Percentiles rank a stretch among this genome's conserved stretches.
Evolutionary conservation across 441 rosid species (phyloP).

Genomic region (Rhodomyrtus psidioides): DNA sequence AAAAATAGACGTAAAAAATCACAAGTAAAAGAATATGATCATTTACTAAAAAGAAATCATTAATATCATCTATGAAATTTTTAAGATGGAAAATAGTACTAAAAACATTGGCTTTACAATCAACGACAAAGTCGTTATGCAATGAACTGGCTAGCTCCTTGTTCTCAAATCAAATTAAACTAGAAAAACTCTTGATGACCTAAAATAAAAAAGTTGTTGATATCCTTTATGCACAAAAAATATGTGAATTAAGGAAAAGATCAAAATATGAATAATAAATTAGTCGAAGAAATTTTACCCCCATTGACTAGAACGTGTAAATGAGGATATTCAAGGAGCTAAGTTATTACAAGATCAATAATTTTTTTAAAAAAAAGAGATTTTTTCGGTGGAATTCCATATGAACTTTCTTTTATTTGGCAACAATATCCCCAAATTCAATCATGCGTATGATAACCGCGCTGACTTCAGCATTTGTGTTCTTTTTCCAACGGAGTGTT

Average conservation of each 20-base stretch:
- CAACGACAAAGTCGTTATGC: rapidly evolving
- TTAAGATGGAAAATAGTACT: not conserved
- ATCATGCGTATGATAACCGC: not conserved
- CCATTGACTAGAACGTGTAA: no score
- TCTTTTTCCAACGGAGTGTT: not conserved
- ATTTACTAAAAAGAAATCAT: not conserved
- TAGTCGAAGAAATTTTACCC: not conserved
- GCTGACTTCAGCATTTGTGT: not conserved
- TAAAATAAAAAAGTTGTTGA: not conserved
- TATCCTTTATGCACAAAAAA: rapidly evolving
- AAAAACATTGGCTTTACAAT: not conserved
- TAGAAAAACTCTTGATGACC: not conserved
- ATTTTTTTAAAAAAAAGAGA: no score
- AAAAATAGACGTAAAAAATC: not conserved
- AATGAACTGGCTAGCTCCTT: not conserved
- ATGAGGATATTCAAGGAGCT: not conserved
- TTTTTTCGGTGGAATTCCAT: not conserved
- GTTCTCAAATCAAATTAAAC: not conserved
- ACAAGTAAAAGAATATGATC: not conserved
- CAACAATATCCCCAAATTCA: not conserved
- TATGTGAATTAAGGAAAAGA: not conserved
- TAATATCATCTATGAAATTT: not conserved
- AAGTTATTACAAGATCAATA: not conserved
- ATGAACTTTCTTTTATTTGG: not conserved
- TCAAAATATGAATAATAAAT: not conserved